Evolutionary conservation across 1,139 yeast genomes (phyloP).

Genomic region (Lodderomyces elongisporus): DNA sequence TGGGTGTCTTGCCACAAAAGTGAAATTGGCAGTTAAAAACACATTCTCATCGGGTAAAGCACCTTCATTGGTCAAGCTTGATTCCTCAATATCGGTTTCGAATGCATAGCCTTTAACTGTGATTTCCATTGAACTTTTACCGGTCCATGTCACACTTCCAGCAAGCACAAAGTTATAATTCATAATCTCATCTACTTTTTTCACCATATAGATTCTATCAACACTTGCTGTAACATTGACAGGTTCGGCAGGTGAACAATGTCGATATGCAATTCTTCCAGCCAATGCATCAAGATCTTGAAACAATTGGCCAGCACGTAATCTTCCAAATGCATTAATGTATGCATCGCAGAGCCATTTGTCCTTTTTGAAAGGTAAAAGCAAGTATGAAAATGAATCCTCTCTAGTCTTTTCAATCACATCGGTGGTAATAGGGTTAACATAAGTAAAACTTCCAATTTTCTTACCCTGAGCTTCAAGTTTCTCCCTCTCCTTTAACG

Average conservation of each 20-base stretch:
- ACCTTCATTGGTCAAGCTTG: slow-evolving; percentile 6
- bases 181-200: slow-evolving; percentile 73
- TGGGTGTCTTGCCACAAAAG: slow-evolving; percentile 93
- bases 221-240: slow-evolving; percentile 93
- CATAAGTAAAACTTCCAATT: slow-evolving; percentile 64
- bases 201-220: slow-evolving; percentile 84
- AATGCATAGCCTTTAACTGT: slow-evolving; percentile 83
- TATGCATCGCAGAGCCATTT: slow-evolving; percentile 80
- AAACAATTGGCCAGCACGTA: slow-evolving; percentile 86
- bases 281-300: slow-evolving; percentile 90
- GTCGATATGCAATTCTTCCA: slow-evolving; percentile 80
- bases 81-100: slow-evolving; percentile 34
- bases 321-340: slow-evolving; percentile 81
- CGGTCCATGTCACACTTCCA: slow-evolving; percentile 92
- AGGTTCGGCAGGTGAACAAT: slow-evolving; percentile 87
- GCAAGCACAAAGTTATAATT: slow-evolving; percentile 75
- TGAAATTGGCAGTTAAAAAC: slow-evolving; percentile 82
- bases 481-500: slow-evolving; percentile 67
- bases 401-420: slow-evolving; percentile 68
- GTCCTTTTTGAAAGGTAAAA: slow-evolving; percentile 81
- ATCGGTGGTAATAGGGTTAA: slow-evolving; percentile 67
- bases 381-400: slow-evolving; percentile 71
- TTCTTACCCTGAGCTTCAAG: slow-evolving; percentile 66
- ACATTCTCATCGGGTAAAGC: slow-evolving; percentile 42
- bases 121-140: slow-evolving; percentile 92